phyloP scores from a whole-genome alignment of 2,329 filamentous ascomycete genomes.

The Ascochyta lentis region DNA sequence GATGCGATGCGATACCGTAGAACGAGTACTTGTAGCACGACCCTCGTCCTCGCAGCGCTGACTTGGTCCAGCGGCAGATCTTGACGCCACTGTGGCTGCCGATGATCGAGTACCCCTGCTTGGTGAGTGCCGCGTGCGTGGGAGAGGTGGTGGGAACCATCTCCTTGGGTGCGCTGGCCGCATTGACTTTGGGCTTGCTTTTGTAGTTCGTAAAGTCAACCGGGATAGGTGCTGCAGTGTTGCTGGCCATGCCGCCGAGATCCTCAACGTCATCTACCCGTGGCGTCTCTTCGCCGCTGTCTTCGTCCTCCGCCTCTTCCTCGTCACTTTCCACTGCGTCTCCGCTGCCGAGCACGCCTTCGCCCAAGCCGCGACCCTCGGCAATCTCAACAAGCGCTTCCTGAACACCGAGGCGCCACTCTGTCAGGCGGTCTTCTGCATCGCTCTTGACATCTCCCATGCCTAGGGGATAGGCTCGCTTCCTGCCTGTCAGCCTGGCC shows the following conservation, averaged over 20 bases:
- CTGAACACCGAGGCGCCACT: slow-evolving; percentile 79
- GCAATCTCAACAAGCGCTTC: slow-evolving; percentile 70
- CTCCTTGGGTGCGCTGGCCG: slow-evolving; percentile 67
- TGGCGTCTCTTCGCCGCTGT: slow-evolving; percentile 46
- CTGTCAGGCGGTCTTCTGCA: slow-evolving; percentile 68
- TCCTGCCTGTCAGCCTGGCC: slow-evolving; percentile 88
- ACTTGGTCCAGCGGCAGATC: slow-evolving; percentile 98
- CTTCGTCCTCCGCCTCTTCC: slow-evolving; percentile 64
- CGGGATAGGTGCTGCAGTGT: slow-evolving; percentile 62
- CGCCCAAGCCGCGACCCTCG: slow-evolving; percentile 61
- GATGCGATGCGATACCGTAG: slow-evolving; percentile 94
- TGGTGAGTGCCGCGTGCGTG: slow-evolving; percentile 86
- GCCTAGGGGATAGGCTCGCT: slow-evolving; percentile 86
- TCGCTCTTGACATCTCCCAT: slow-evolving; percentile 86
- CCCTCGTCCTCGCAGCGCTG: slow-evolving; percentile 87
- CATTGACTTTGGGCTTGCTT: slow-evolving; percentile 58
- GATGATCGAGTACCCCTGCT: slow-evolving; percentile 95
- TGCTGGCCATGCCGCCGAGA: slow-evolving; percentile 69
- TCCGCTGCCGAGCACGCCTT: slow-evolving; percentile 79
- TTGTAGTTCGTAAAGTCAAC: slow-evolving; percentile 85
- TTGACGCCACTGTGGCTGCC: slow-evolving; percentile 96
- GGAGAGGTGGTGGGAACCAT: slow-evolving; percentile 95
- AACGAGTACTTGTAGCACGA: slow-evolving; percentile 98
- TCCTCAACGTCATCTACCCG: slow-evolving; percentile 83
- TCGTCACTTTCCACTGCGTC: slow-evolving; percentile 85